Base-by-base conservation (phyloP, 1,139 yeast species). In the Debaryomyces psychrophilus region DNA sequence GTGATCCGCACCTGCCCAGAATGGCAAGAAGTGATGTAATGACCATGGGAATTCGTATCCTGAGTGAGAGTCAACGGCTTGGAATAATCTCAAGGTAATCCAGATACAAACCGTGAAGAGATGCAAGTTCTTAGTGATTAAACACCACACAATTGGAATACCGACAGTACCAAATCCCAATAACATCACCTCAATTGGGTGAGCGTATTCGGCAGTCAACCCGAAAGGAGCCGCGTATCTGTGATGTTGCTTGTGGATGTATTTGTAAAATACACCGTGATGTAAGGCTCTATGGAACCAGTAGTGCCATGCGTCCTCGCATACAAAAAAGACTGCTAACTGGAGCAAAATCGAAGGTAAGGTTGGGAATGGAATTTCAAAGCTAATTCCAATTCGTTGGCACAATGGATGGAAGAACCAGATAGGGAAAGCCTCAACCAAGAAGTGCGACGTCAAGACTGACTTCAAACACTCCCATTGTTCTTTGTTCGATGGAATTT, bases 1-100 rank as follows among this genome's bases (percentile, higher is more conserved):
- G 57, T 73, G 79, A 44, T 73, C 78, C 14, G 79, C 79, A 37
- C 79, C 79, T 4, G 79, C 79, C 79, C 79, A 74, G 60, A 74
- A 72, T 29, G 79, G 79, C 44, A 74, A 48, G 55, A 73, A 56
- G 52, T 71, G 62, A 55, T 74, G 76, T 53, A 74, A 71, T 6
- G 78, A 73, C 76, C 76, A 72, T 11, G 79, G 79, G 61, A 74
- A 73, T 48, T 74, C 79, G 53, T 74, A 74, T 18, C 79, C 79
- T 2, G 77, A 72, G 51, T 74, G 79, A 8, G 79, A 66, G 54
- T 74, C 79, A 39, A 74, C 76, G 18, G 79, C 79, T 57, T 74
- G 79, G 54, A 73, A 70, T 53, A 74, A 68, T 56, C 79, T 62
- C 52, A 73, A 62, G 11, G 69, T 60, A 38, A 74, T 69, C 79